phyloP scores from a whole-genome alignment of 2,329 filamentous ascomycete genomes.

The Chrysoporthe puriensis region DNA sequence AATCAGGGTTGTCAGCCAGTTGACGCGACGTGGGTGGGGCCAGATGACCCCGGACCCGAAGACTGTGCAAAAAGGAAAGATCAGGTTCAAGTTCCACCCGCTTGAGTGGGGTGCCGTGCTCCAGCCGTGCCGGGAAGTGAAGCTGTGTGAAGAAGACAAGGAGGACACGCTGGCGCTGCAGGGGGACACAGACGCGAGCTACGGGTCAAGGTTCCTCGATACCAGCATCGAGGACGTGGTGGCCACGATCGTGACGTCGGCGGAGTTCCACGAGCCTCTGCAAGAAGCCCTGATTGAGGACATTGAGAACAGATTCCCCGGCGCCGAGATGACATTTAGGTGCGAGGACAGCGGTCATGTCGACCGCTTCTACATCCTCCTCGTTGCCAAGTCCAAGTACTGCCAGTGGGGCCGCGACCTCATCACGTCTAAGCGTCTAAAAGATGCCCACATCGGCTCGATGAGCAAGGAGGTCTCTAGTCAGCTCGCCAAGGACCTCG shows the following conservation, averaged over 20 bases:
- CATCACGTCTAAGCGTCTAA: constrained; percentile 35
- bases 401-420: constrained; percentile 55
- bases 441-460: constrained; percentile 30
- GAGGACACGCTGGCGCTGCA: constrained; percentile 23
- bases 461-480: constrained; percentile 46
- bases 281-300: constrained; percentile 44
- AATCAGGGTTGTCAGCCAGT: constrained; percentile 48
- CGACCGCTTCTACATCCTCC: constrained; percentile 57
- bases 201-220: constrained; percentile 11
- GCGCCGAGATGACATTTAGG: constrained; percentile 49
- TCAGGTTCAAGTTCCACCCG: constrained; percentile 50
- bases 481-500: constrained; percentile 50
- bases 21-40: constrained; percentile 57
- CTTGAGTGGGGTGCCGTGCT: constrained; percentile 42
- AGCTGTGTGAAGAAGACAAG: constrained; percentile 28
- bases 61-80: constrained; percentile 41
- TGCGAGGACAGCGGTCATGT: constrained; percentile 55
- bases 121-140: constrained; percentile 34
- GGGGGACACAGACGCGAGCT: not conserved
- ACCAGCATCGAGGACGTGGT: constrained; percentile 49
- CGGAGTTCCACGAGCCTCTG: constrained; percentile 46
- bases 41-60: constrained; percentile 38
- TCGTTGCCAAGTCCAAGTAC: constrained; percentile 56
- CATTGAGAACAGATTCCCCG: constrained; percentile 48
- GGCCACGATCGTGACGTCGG: constrained; percentile 55